phyloP scores from a whole-genome alignment of 1,139 yeast genomes.

The Arxiozyma heterogenica region DNA sequence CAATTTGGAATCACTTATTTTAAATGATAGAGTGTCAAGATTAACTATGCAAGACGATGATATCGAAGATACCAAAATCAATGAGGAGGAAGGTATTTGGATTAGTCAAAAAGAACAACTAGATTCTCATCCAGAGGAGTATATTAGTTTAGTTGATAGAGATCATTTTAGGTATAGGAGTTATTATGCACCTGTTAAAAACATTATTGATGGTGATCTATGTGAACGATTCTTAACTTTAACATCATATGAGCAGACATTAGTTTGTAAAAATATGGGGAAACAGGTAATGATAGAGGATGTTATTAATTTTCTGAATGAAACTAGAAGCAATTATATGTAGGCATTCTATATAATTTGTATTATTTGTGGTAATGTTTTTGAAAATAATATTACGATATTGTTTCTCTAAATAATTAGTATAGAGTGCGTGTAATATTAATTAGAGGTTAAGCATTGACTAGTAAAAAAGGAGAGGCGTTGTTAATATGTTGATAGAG shows the following conservation, averaged over 20 bases:
- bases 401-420: not conserved
- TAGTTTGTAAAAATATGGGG: slow-evolving; percentile 12
- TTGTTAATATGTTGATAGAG: not conserved
- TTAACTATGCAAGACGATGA: slow-evolving; percentile 1
- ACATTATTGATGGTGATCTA: slow-evolving; percentile 81
- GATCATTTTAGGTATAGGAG: slow-evolving; percentile 64
- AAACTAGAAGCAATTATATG: slow-evolving; percentile 23
- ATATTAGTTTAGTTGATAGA: slow-evolving; percentile 47
- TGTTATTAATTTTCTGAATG: slow-evolving; percentile 15
- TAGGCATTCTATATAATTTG: slow-evolving; percentile 8
- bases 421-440: not conserved
- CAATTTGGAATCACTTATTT: slow-evolving; percentile 5
- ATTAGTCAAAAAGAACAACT: slow-evolving; percentile 19
- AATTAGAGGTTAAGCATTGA: not conserved
- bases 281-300: slow-evolving; percentile 9
- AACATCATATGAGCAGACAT: slow-evolving; percentile 15
- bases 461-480: not conserved
- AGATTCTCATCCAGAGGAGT: slow-evolving; percentile 23
- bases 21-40: not conserved
- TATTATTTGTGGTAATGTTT: not conserved
- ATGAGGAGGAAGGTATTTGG: slow-evolving; percentile 3
- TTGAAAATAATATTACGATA: not conserved
- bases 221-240: slow-evolving; percentile 39
- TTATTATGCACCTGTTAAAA: slow-evolving; percentile 67
- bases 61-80: not conserved